Evolutionary conservation across 176 grass and related monocot species (phyloP), one percentile per base, ranked within the genome.

Genomic region (Carex cristatella): DNA sequence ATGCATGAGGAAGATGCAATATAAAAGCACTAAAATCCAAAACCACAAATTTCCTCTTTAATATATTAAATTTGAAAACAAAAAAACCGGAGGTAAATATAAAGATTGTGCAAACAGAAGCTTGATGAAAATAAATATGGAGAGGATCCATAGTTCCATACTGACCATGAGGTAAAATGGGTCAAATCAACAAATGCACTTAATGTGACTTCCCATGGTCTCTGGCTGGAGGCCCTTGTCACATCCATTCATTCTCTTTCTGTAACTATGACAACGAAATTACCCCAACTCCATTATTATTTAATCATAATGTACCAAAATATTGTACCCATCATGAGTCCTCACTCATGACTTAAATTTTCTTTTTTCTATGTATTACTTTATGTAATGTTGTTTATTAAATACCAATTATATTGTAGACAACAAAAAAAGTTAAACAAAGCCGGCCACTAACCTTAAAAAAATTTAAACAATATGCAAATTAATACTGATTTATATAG

Each of bases 201-300:
- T 30, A 67, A 83, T 83, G 38, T 83, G 81, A 83, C 10, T 67
- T 82, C 38, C 7, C 38, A 82, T 68, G 38, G 38, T 40, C 38
- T 40, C 38, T 32, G 38, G 61, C 54, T 83, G 23, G 38, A 80
- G 70, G 72, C 46, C 61, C 42, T 65, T 11, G 81, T 86, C 85
- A 54, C 76, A 81, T 86, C 85, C 33, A 32, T 86, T 60, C 85
- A 81, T 86, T 53, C 72, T 54, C 75, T 46, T 69, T 86, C 57
- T 65, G 57, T 71, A 79, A 64, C 67, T 70, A 68, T 23, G 23
- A 68, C 56, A 65, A 46, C 61, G 16, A 46, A 64, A 77, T 53
- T 65, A 65, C 44, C 35, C 57, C 59, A 46, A 63, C 15, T 81
- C 10, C 11, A 60, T 42, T 81, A 80, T 64, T 42, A 62, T 81